Evolutionary conservation across 805 yeast species (phyloP), one percentile per base, ranked within the genome.

Genomic region (Candida anglica): DNA sequence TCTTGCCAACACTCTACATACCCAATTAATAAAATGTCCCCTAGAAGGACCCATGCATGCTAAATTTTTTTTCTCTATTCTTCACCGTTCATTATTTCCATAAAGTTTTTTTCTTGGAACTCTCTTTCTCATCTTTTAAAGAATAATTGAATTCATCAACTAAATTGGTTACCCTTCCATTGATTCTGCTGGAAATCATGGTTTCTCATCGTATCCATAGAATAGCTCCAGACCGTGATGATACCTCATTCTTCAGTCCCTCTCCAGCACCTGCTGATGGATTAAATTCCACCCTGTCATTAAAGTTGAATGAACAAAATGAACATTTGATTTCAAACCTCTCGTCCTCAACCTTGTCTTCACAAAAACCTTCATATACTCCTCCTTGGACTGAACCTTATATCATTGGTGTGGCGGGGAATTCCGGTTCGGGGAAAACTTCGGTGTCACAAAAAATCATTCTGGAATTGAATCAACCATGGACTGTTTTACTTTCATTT

Each of bases 401-500:
- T 18, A 72, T 60, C 6, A 75, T 68, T 25, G 81, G 82, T 0
- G 55, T 52, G 6, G 66, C 63, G 3, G 80, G 79, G 3, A 60
- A 66, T 33, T 61, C 67, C 11, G 73, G 98, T 2, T 86, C 96
- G 0, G 98, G 98, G 2, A 91, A 91, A 53, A 91, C 98, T 0
- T 82, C 95, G 22, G 86, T 93, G 14, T 93, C 97, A 0, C 79
- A 87, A 24, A 74, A 76, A 42, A 81, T 93, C 46, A 85, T 89
- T 33, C 75, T 81, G 36, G 79, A 80, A 41, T 60, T 75, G 39
- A 81, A 86, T 59, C 86, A 86, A 36, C 98, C 98, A 1, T 89
- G 98, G 96, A 86, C 97, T 0, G 91, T 93, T 9, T 66, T 93
- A 37, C 53, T 91, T 15, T 84, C 96, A 2, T 70, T 88, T 62